These are phyloP conservation scores for Mycena sp. DNA, from an alignment of 1,284 basidiomycete genomes.

Conservation along the genomic window DNA sequence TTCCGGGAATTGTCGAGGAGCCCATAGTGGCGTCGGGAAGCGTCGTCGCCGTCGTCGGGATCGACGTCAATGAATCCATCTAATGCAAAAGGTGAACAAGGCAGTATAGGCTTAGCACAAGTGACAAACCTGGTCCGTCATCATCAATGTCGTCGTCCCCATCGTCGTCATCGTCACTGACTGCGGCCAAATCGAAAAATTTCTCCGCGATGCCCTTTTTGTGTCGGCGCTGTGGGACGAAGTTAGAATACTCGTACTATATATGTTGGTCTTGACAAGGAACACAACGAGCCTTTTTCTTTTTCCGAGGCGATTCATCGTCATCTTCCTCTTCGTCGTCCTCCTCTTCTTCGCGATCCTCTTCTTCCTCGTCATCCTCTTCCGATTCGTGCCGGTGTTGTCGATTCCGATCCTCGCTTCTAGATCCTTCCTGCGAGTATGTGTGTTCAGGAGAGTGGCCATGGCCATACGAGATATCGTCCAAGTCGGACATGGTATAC, in stretches of 20 bases:
- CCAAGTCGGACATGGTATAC: conserved; percentile 60
- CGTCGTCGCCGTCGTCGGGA: conserved; percentile 78
- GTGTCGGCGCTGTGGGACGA: conserved; percentile 62
- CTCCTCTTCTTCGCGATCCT: conserved; percentile 58
- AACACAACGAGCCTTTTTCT: conserved; percentile 57
- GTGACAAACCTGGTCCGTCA: conserved; percentile 67
- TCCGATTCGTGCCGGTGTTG: conserved; percentile 11
- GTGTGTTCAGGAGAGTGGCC: conserved; percentile 42
- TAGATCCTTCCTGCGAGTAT: background rate
- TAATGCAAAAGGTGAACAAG: conserved; percentile 38
- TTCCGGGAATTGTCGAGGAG: conserved; percentile 81
- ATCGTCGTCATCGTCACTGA: conserved; percentile 91
- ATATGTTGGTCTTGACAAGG: conserved; percentile 52
- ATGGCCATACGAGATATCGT: conserved; percentile 55
- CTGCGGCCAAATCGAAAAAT: conserved; percentile 96
- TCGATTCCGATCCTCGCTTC: background rate
- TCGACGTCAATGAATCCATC: conserved; percentile 85
- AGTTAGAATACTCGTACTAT: conserved; percentile 17
- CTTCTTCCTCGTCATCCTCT: conserved; percentile 44
- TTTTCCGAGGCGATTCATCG: conserved; percentile 59
- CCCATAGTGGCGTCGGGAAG: conserved; percentile 74
- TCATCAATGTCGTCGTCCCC: conserved; percentile 90
- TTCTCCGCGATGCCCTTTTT: conserved; percentile 73
- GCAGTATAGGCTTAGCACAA: background rate
- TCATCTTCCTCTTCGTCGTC: conserved; percentile 48